Evolutionary conservation across 2,329 filamentous ascomycete species (phyloP).

Genomic region (Cadophora gregata): DNA sequence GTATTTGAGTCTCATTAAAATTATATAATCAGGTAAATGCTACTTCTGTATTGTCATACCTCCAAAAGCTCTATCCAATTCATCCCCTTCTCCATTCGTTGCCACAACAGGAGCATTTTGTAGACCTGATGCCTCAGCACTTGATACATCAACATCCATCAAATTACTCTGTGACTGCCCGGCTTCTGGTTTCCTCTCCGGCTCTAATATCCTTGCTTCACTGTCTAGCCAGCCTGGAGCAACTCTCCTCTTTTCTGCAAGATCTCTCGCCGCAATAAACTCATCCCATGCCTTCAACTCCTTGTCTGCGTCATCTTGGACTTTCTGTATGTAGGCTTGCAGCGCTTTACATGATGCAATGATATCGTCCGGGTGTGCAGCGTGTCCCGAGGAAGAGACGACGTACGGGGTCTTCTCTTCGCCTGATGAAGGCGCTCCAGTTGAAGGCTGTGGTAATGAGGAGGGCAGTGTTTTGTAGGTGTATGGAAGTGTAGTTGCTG

Average conservation of each 20-base stretch:
- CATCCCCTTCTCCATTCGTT: conserved; percentile 54
- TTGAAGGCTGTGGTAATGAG: conserved; percentile 77
- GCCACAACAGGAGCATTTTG: conserved; percentile 46
- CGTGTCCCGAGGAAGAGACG: conserved; percentile 76
- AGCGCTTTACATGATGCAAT: conserved; percentile 80
- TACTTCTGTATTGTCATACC: conserved; percentile 49
- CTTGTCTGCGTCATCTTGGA: conserved; percentile 70
- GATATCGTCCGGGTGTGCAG: conserved; percentile 87
- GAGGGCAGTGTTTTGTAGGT: conserved; percentile 92
- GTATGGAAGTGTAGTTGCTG: conserved; percentile 90
- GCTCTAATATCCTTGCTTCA: conserved; percentile 71
- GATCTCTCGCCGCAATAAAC: conserved; percentile 65
- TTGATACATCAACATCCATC: conserved; percentile 44
- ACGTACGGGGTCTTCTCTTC: conserved; percentile 73
- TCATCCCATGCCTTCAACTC: conserved; percentile 75
- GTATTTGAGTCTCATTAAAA: no score
- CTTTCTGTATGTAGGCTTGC: conserved; percentile 73
- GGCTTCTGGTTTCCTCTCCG: conserved; percentile 56
- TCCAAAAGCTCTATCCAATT: conserved; percentile 60
- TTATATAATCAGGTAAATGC: neutral
- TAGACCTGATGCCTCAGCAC: conserved; percentile 41
- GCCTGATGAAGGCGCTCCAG: conserved; percentile 53
- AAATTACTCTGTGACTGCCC: conserved; percentile 33
- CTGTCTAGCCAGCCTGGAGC: conserved; percentile 84
- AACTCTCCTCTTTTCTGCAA: conserved; percentile 79